Evolutionary conservation across 495 filamentous ascomycete species (phyloP).

Genomic region (Cercophora sp.): DNA sequence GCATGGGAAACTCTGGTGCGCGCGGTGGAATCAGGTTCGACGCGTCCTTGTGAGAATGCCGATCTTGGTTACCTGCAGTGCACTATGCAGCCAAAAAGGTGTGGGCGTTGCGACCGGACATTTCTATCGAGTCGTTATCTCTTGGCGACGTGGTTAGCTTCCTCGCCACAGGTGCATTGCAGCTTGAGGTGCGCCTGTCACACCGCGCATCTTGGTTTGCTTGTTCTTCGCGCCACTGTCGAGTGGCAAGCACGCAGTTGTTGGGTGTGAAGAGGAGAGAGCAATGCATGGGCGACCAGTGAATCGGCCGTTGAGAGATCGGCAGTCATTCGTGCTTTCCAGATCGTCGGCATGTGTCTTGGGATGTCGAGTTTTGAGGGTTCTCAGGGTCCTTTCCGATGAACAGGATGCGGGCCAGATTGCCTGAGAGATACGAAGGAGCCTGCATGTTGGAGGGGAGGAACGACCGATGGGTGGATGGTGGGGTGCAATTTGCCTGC

Average conservation of each 20-base stretch:
- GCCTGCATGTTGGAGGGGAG: too few relatives aligned
- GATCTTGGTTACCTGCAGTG: conserved; percentile 17
- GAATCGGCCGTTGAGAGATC: too few relatives aligned
- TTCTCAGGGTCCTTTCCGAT: too few relatives aligned
- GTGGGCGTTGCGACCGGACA: neutral
- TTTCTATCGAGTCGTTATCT: neutral
- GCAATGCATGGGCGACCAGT: too few relatives aligned
- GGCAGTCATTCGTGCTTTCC: too few relatives aligned
- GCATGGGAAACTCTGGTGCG: conserved; percentile 2
- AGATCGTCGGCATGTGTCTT: too few relatives aligned
- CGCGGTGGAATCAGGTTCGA: conserved; percentile 3
- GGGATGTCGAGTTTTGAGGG: too few relatives aligned
- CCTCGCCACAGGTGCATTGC: neutral
- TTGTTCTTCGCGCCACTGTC: neutral
- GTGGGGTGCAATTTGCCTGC: neutral
- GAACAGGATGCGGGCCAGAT: too few relatives aligned
- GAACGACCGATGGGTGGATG: too few relatives aligned
- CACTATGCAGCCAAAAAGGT: conserved; percentile 9
- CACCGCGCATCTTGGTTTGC: neutral
- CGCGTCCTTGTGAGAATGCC: neutral
- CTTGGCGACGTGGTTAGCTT: neutral
- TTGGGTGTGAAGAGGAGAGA: too few relatives aligned
- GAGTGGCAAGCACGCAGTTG: too few relatives aligned
- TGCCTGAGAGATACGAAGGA: too few relatives aligned
- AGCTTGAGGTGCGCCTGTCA: neutral